These are phyloP conservation scores for Saussurea involucrata DNA, from an alignment of 129 eudicot species.

Conservation along the genomic window DNA sequence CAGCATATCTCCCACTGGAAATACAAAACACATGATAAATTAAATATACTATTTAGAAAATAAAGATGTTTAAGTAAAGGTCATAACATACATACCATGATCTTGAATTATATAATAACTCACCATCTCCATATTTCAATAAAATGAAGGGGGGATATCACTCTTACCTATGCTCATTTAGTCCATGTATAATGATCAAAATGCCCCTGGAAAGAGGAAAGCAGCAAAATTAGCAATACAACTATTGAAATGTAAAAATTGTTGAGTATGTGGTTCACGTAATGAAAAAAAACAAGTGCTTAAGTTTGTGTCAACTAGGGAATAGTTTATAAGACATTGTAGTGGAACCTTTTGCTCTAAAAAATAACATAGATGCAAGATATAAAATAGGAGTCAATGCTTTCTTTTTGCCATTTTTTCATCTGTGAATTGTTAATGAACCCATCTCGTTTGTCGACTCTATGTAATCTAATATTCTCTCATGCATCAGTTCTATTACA, in stretches of 20 bases:
- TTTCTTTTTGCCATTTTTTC: neutral
- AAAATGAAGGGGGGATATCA: neutral
- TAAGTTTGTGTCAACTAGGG: constrained; percentile 5
- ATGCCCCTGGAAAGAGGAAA: constrained; percentile 65
- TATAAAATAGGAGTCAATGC: neutral
- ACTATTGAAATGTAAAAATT: neutral
- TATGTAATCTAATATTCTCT: neutral
- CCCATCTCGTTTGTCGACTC: neutral
- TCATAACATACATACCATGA: neutral
- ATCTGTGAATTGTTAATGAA: neutral
- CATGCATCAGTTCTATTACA: neutral
- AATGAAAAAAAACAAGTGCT: neutral
- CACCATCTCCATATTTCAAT: neutral
- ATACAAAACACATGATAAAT: neutral
- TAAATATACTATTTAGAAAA: neutral
- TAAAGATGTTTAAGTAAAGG: neutral
- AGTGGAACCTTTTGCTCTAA: neutral
- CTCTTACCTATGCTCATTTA: constrained; percentile 89
- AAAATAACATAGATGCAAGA: neutral
- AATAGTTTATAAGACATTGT: neutral
- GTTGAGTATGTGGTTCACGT: neutral
- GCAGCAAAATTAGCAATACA: constrained; percentile 2
- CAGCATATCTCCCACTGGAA: constrained; percentile 87
- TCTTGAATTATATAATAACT: neutral
- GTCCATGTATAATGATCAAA: constrained; percentile 83